A percentile compares a stretch with the other conserved stretches of the same genome.
These are phyloP conservation scores for Komagataella phaffii DNA, from an alignment of 805 yeast genomes.

Conservation along the genomic window DNA sequence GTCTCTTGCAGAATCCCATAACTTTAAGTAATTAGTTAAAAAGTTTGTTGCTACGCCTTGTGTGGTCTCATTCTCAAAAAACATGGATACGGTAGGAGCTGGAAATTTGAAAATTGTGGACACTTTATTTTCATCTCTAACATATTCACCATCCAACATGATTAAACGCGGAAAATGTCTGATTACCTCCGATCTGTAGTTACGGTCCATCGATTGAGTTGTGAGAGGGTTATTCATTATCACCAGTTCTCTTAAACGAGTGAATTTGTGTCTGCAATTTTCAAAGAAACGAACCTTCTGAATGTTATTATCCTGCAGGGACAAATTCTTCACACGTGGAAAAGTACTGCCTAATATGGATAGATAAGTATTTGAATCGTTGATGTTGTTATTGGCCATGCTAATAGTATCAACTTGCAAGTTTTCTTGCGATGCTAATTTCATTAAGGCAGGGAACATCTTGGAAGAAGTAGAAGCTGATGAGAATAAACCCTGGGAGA, in stretches of 20 bases:
- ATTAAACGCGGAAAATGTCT: slow-evolving; percentile 68
- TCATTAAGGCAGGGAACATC: slow-evolving; percentile 83
- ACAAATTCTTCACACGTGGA: slow-evolving; percentile 67
- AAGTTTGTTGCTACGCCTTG: slow-evolving; percentile 67
- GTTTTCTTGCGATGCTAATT: slow-evolving; percentile 43
- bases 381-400: slow-evolving; percentile 49
- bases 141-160: slow-evolving; percentile 62
- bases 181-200: slow-evolving; percentile 48
- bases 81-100: slow-evolving; percentile 38
- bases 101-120: slow-evolving; percentile 40
- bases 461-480: slow-evolving; percentile 38
- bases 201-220: slow-evolving; percentile 21
- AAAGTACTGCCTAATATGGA: slow-evolving; percentile 57
- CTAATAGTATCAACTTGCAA: slow-evolving; percentile 59
- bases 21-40: slow-evolving; percentile 55
- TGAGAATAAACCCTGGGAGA: slow-evolving; percentile 46
- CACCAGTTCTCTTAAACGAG: slow-evolving; percentile 61
- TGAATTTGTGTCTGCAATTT: slow-evolving; percentile 66
- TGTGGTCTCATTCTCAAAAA: slow-evolving; percentile 68
- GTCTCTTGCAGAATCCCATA: slow-evolving; percentile 72
- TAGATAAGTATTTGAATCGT: slow-evolving; percentile 32
- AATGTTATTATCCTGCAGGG: slow-evolving; percentile 67
- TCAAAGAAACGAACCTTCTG: slow-evolving; percentile 47
- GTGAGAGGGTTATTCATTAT: slow-evolving; percentile 65
- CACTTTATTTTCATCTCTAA: slow-evolving; percentile 62